Base-by-base conservation (phyloP, 177 flowering plant genomes). In the Vitis hybrid region DNA sequence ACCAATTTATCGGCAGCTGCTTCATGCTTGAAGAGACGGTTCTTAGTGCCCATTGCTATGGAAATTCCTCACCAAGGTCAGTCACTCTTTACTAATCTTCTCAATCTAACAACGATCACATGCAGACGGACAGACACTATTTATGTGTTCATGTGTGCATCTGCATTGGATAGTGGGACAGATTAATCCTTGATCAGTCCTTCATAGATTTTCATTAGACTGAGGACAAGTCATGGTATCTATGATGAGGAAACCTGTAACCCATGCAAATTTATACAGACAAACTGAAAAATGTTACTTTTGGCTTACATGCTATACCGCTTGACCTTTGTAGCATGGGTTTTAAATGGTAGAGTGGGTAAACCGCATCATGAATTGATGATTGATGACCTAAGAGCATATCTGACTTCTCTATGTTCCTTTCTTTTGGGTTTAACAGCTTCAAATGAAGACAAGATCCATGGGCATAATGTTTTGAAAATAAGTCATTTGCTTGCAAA, bases 61-160 rank as follows among this genome's bases (percentile, higher is more conserved):
- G 94, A 90, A 59, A 77, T 87, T 69, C 80, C 87, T 53, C 77
- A 76, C 18, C 63, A 76, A 82, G 94, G 98, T 78, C 69, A 71
- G 88, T 64, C 58, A 7, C 49, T 66, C 30, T 11, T 8, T 18
- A 5, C 20, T 49, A 14, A 4, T 61, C 53, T 55, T 27, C 8
- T 41, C 46, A 41, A 41, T 41, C 46, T 5, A 41, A 41, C 46
- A 41, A 6, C 1, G 2, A 41, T 41, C 54, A 15, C 14, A 30
- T 18, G 63, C 3, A 58, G 27, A 12, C 4, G 14, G 10, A 54
- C 17, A 12, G 35, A 12, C 51, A 58, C 56, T 24, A 32, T 57
- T 15, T 58, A 15, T 20, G 32, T 17, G 55, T 49, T 24, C 64
- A 41, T 71, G 14, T 2, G 46, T 8, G 46, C 46, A 41, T 63